These are phyloP conservation scores for Myxozyma geophila DNA, from an alignment of 805 yeast species.

Conservation along the genomic window DNA sequence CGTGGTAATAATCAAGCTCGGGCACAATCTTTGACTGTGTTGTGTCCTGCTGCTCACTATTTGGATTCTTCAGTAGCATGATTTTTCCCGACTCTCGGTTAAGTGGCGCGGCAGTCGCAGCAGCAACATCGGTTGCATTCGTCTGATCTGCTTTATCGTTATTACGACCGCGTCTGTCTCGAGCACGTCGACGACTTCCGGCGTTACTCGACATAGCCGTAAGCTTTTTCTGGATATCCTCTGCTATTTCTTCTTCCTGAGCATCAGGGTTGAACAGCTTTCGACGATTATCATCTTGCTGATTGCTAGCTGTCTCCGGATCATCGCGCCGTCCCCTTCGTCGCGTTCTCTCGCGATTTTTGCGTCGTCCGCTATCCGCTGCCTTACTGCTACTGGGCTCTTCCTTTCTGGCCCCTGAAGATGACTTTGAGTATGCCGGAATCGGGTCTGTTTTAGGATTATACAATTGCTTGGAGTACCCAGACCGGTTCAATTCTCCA, in stretches of 20 bases:
- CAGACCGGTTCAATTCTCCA: slow-evolving; percentile 1
- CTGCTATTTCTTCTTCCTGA: slow-evolving; percentile 7
- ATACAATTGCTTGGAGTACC: slow-evolving; percentile 24
- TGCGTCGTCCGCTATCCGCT: slow-evolving; percentile 7
- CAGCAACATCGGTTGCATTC: neutral
- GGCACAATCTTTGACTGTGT: neutral
- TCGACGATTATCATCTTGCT: neutral
- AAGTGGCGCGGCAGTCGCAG: neutral
- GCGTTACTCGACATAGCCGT: neutral
- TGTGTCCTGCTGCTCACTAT: neutral
- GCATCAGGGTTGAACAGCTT: slow-evolving; percentile 23
- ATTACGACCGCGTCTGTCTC: slow-evolving; percentile 6
- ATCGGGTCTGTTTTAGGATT: slow-evolving; percentile 32
- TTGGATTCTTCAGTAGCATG: slow-evolving; percentile 31
- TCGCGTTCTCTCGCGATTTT: slow-evolving; percentile 14
- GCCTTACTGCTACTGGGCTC: neutral
- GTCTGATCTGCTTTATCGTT: neutral
- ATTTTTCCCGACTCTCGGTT: slow-evolving; percentile 24
- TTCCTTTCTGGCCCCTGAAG: neutral
- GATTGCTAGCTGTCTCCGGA: slow-evolving; percentile 4
- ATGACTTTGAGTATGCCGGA: slow-evolving; percentile 17
- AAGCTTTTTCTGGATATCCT: neutral
- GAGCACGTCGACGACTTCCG: slow-evolving; percentile 1
- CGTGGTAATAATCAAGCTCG: slow-evolving; percentile 18
- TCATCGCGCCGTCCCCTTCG: slow-evolving; percentile 16